Conservation (phyloP, 768 basidiomycete genomes). For the Filobasidium wieringae region DNA sequence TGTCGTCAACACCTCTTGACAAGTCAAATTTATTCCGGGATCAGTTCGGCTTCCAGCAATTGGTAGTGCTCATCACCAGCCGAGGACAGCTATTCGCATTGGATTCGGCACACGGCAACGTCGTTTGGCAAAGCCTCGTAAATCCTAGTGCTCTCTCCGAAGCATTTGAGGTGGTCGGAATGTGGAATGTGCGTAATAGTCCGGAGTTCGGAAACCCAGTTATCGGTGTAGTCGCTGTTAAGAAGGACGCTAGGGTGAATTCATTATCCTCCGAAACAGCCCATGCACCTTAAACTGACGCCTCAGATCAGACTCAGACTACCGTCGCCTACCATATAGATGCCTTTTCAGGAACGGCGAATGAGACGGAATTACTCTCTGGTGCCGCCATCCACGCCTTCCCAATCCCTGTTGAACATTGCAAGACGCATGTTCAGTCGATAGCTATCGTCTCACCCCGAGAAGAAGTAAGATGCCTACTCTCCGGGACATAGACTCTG, state of each 20-base stretch:
- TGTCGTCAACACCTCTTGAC: constrained; percentile 31
- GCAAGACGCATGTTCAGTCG: constrained; percentile 24
- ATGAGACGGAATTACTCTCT: constrained; percentile 18
- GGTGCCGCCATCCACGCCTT: constrained; percentile 24
- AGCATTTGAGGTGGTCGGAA: constrained; percentile 20
- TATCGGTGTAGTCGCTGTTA: constrained; percentile 22
- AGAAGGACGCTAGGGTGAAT: constrained; percentile 21
- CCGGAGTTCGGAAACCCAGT: constrained; percentile 20
- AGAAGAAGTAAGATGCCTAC: constrained; percentile 14
- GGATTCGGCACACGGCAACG: constrained; percentile 62
- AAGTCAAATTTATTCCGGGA: constrained; percentile 50
- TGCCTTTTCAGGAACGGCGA: constrained; percentile 26
- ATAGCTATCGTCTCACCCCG: constrained; percentile 26
- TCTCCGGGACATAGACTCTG: too few species aligned
- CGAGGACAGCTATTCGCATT: constrained; percentile 69
- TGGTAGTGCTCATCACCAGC: constrained; percentile 60
- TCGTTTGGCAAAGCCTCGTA: constrained; percentile 69
- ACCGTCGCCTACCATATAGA: constrained; percentile 36
- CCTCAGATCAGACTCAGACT: neutral
- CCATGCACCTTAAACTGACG: too few species aligned
- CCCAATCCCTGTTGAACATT: constrained; percentile 29
- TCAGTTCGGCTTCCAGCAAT: constrained; percentile 72
- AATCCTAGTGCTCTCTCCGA: constrained; percentile 54
- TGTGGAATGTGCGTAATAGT: constrained; percentile 29
- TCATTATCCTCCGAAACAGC: neutral